phyloP scores from a whole-genome alignment of 2,329 filamentous ascomycete genomes.

The Trichoderma hamatum region DNA sequence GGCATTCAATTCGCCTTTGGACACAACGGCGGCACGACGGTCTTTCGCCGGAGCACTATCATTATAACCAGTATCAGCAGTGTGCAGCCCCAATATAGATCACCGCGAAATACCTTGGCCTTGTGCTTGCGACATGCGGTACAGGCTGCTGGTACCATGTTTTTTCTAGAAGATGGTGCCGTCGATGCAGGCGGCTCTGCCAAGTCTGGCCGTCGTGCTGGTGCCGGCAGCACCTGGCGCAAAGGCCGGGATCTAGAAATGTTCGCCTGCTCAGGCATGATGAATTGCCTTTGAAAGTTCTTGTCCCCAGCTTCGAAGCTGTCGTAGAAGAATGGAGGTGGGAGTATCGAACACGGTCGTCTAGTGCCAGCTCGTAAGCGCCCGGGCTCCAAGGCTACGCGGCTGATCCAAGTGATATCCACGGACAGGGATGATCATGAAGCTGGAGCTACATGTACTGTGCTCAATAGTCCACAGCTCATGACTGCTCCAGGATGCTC shows the following conservation, averaged over 20 bases:
- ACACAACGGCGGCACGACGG: neutral
- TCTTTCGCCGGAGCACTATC: constrained; percentile 11
- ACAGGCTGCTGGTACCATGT: neutral
- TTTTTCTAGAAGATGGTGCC: neutral
- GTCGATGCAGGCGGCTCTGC: neutral
- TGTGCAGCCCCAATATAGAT: neutral
- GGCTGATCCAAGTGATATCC: neutral
- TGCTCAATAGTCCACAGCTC: neutral
- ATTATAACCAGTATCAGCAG: neutral
- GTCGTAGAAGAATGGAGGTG: neutral
- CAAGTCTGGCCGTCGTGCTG: neutral
- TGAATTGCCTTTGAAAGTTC: neutral
- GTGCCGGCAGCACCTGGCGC: constrained; percentile 8
- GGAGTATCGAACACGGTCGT: neutral
- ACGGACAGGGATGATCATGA: neutral
- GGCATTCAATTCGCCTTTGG: neutral
- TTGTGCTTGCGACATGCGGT: constrained; percentile 1
- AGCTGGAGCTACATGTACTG: neutral
- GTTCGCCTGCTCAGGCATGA: neutral
- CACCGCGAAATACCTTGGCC: neutral
- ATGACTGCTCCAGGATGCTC: neutral
- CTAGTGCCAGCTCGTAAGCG: neutral
- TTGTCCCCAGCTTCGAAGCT: neutral
- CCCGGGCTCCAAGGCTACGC: neutral
- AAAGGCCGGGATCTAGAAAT: neutral